These are phyloP conservation scores for Aquilaria yunnanensis DNA, from an alignment of 345 rosid genomes.

Conservation along the genomic window DNA sequence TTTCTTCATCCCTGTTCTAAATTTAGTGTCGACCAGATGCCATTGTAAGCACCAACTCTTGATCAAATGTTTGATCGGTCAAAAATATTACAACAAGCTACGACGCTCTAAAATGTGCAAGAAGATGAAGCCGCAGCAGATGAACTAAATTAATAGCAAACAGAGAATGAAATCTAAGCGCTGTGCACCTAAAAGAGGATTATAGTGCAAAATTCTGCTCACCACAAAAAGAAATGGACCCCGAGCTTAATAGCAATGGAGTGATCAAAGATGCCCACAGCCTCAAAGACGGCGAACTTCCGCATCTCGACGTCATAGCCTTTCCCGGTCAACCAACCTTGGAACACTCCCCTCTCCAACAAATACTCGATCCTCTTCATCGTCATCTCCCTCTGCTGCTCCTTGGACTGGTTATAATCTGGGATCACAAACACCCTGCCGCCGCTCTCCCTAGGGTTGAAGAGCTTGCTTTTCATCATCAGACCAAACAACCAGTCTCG, in stretches of 20 bases:
- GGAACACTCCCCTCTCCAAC: constrained; percentile 54
- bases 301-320: constrained; percentile 55
- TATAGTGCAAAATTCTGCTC: neutral
- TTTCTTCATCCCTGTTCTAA: no score
- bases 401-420: constrained; percentile 87
- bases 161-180: neutral
- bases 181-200: no score
- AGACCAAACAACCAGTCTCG: constrained; percentile 81
- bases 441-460: constrained; percentile 63
- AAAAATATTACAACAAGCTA: no score
- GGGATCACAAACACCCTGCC: constrained; percentile 66
- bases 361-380: constrained; percentile 57
- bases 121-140: no score
- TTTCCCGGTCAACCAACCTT: constrained; percentile 64
- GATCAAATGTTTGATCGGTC: no score
- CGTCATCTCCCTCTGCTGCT: constrained; percentile 86
- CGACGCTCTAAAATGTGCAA: no score
- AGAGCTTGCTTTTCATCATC: constrained; percentile 58
- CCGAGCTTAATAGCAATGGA: constrained; percentile 65
- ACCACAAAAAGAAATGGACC: constrained; percentile 88
- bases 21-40: no score
- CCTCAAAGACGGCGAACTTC: constrained; percentile 57
- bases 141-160: neutral
- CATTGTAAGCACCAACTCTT: no score
- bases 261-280: constrained; percentile 54